Evolutionary conservation across 139 green algal species (phyloP), one percentile per base, ranked within the genome.

Genomic region (Ulvella scutata): DNA sequence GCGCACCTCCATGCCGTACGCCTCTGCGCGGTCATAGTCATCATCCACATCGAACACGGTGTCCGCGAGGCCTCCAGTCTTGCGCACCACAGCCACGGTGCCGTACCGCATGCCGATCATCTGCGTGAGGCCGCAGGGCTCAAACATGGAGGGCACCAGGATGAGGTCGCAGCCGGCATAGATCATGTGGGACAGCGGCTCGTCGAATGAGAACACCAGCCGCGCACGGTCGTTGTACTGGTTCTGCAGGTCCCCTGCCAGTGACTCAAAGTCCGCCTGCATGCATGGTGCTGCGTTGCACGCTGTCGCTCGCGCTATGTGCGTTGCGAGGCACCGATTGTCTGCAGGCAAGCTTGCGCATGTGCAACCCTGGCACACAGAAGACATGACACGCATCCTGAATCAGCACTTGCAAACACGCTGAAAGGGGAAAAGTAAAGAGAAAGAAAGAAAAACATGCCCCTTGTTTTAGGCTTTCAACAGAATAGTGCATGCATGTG

Each of bases 101-200:
- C 94, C 86, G 60, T 89, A 90, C 51, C 93, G 86, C 94, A 99
- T 99, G 43, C 92, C 92, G 75, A 98, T 98, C 87, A 98, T 92
- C 88, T 94, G 91, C 17, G 90, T 96, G 10, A 96, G 83, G 4
- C 90, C 91, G 76, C 91, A 95, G 0, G 90, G 90, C 78, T 96
- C 91, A 62, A 98, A 98, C 81, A 98, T 97, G 77, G 88, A 96
- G 6, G 94, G 94, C 62, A 98, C 95, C 40, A 97, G 77, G 76
- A 98, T 91, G 73, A 98, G 83, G 84, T 98, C 94, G 33, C 75
- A 87, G 43, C 77, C 88, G n/a, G 91, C 91, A 76, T 96, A 98
- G 82, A 98, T 96, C 28, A 94, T 79, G 85, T 97, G 93, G 33
- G 83, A 91, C 39, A 99, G 84, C 28, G 91, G 90, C 88, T 99